phyloP scores from a whole-genome alignment of 768 basidiomycete genomes.

The Leccinum ochraceum region DNA sequence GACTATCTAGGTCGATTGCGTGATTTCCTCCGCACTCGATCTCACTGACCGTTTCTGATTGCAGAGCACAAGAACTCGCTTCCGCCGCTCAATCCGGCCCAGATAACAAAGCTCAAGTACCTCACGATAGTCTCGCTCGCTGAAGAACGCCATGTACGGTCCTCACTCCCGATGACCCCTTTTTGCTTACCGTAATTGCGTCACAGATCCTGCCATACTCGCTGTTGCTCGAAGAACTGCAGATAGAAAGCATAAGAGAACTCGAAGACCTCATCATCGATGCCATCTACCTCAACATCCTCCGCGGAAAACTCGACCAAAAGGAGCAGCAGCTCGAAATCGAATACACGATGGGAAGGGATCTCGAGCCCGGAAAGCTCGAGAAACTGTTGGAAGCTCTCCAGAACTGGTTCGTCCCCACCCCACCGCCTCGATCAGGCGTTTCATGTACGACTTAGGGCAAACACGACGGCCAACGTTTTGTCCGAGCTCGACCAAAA shows the following conservation, averaged over 20 bases:
- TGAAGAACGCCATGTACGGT: slow-evolving; percentile 68
- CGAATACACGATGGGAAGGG: slow-evolving; percentile 90
- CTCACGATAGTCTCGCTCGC: slow-evolving; percentile 89
- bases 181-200: not conserved
- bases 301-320: slow-evolving; percentile 93
- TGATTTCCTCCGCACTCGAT: not conserved
- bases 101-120: slow-evolving; percentile 88
- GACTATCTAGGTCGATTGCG: slow-evolving; percentile 75
- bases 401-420: slow-evolving; percentile 58
- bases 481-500: slow-evolving; percentile 73
- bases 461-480: slow-evolving; percentile 67
- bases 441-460: slow-evolving; percentile 45
- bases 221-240: slow-evolving; percentile 65
- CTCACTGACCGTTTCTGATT: slow-evolving; percentile 7
- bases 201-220: slow-evolving; percentile 80
- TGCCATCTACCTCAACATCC: slow-evolving; percentile 87
- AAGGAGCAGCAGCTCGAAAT: slow-evolving; percentile 87
- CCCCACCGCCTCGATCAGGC: not conserved
- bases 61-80: slow-evolving; percentile 65
- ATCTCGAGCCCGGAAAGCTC: slow-evolving; percentile 76
- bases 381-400: slow-evolving; percentile 61
- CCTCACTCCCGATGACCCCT: not conserved
- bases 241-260: slow-evolving; percentile 78
- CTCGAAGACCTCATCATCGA: slow-evolving; percentile 98
- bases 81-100: slow-evolving; percentile 69